Percentiles rank a stretch among this genome's conserved stretches.
These are phyloP conservation scores for Cladophialophora psammophila DNA, from an alignment of 2,329 filamentous ascomycete species.

Conservation along the genomic window DNA sequence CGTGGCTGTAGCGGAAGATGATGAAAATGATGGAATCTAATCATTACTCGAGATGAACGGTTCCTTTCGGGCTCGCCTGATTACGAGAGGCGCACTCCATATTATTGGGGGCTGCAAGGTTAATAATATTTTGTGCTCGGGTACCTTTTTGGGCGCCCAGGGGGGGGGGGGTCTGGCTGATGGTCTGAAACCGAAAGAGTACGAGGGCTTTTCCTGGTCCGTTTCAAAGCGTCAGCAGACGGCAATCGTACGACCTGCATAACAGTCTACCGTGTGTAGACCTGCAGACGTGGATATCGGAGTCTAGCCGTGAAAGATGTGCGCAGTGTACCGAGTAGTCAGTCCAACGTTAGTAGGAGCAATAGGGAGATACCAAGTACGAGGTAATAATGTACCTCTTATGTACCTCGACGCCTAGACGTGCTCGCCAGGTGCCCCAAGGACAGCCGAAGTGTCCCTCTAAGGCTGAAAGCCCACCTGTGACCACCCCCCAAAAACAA, in stretches of 20 bases:
- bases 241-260: neutral
- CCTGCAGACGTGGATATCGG: no score
- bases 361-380: no score
- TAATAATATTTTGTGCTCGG: neutral
- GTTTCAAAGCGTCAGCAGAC: neutral
- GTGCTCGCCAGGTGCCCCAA: neutral
- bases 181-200: neutral
- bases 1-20: neutral
- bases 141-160: neutral
- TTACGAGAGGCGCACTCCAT: neutral
- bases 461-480: constrained; percentile 4
- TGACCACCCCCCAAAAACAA: neutral
- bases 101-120: neutral
- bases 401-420: no score
- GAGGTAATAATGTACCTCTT: no score
- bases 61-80: neutral
- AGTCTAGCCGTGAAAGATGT: no score
- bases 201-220: neutral
- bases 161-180: neutral
- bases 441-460: neutral
- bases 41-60: neutral
- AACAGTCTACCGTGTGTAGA: no score
- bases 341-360: no score
- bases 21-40: neutral
- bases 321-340: no score